Evolutionary conservation across 306 rosid species (phyloP).

Genomic region (Dryas octopetala): DNA sequence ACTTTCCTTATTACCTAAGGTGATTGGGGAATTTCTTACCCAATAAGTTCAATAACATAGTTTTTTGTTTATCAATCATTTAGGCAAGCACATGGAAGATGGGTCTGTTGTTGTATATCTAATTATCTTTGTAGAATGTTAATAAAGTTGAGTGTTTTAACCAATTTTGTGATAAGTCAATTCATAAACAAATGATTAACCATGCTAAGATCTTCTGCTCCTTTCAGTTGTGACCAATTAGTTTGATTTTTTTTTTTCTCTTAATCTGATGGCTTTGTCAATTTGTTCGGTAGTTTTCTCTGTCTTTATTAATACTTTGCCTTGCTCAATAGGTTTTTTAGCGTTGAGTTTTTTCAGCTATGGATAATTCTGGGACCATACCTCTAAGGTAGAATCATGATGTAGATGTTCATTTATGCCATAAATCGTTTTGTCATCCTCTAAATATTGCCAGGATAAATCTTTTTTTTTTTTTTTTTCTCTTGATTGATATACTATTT

Average conservation of each 20-base stretch:
- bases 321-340: neutral
- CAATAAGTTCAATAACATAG: neutral
- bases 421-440: neutral
- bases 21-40: conserved; percentile 24
- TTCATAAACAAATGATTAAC: neutral
- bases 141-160: neutral
- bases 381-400: neutral
- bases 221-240: conserved; percentile 5
- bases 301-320: neutral
- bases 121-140: conserved; percentile 5
- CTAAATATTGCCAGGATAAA: neutral
- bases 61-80: neutral
- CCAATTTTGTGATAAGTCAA: conserved; percentile 2
- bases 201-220: neutral
- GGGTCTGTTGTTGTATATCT: neutral
- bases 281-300: conserved; percentile 22
- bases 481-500: neutral
- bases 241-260: neutral
- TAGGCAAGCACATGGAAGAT: conserved; percentile 1
- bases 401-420: neutral
- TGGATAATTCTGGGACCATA: neutral
- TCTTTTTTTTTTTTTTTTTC: too few relatives aligned
- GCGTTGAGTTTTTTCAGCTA: neutral
- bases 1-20: conserved; percentile 90
- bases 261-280: conserved; percentile 6